Base-by-base conservation (phyloP, 1,139 yeast species). In the Saccharomyces hybrid region DNA sequence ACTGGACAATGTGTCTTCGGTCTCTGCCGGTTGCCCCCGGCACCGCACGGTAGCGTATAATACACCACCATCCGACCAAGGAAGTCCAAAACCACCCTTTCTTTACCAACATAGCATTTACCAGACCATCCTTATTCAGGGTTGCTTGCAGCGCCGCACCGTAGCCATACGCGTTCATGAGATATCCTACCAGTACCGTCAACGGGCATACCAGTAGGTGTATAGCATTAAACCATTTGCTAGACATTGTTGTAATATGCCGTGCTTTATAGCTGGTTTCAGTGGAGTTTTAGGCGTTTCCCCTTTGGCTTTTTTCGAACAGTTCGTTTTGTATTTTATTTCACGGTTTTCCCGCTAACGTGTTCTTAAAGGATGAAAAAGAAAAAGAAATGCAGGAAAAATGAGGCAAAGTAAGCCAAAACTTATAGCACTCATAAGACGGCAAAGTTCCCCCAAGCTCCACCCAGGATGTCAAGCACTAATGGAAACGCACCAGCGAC, bases 61-160 rank as follows among this genome's bases (percentile, higher is more conserved):
- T 47, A 49, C 71, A 58, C 56, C 66, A 59, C 57, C 65, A 58
- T 47, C 70, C 78, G 5, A 76, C 75, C 3, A 78, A 4, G 0
- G 90, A 78, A 1, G 97, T 90, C 98, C 98, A 93, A 14, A 82
- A 78, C 99, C 99, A 93, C 2, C 97, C 98, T 46, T 77, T 77
- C 65, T 93, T 93, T 47, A 91, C 97, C 68, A 93, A 87, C 3
- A 78, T 52, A 34, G 78, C 78, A 69, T 93, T 93, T 58, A 91
- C 68, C 19, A 90, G 58, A 54, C 64, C 69, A 61, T 63, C 72
- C 63, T 67, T 63, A 47, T 51, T 60, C 38, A 55, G 56, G 26
- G 50, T 54, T 50, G 28, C 55, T 41, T 14, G 57, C 53, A 25
- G 56, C 38, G 49, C 53, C 44, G 44, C 26, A 25, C 44, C 44